Conservation (phyloP, 495 filamentous ascomycete genomes). For the Pseudevernia furfuracea region DNA sequence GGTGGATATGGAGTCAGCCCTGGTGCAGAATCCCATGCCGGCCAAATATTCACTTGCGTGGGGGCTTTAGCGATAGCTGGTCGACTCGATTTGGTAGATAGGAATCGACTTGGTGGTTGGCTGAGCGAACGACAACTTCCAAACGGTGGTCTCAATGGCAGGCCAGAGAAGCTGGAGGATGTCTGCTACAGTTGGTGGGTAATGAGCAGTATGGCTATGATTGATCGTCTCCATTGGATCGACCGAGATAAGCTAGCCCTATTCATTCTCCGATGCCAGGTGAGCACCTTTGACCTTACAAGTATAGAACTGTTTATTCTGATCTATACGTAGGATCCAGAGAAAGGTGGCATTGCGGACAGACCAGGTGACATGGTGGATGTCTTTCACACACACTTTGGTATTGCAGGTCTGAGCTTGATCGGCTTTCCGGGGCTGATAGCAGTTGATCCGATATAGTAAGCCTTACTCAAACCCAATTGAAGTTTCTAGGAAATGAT, state of each 20-base stretch:
- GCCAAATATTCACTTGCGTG: constrained; percentile 93
- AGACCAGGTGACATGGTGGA: constrained; percentile 90
- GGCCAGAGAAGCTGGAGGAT: constrained; percentile 93
- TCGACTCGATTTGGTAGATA: constrained; percentile 73
- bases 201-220: constrained; percentile 77
- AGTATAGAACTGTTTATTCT: not conserved
- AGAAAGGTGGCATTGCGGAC: constrained; percentile 81
- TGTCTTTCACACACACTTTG: constrained; percentile 93
- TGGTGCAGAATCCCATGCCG: constrained; percentile 84
- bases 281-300: constrained; percentile 28
- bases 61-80: constrained; percentile 77
- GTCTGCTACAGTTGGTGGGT: constrained; percentile 99
- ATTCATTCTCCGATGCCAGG: constrained; percentile 80
- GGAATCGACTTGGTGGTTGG: constrained; percentile 76
- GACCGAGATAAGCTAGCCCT: constrained; percentile 63
- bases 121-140: constrained; percentile 85
- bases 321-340: constrained; percentile 55
- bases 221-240: constrained; percentile 85
- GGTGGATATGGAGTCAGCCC: constrained; percentile 86
- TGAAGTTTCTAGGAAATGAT: constrained; percentile 15
- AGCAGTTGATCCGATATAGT: constrained; percentile 85
- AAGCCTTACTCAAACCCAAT: constrained; percentile 30
- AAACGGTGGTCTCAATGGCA: constrained; percentile 82
- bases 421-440: constrained; percentile 65
- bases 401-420: constrained; percentile 79